A percentile compares a stretch with the other conserved stretches of the same genome.
These are phyloP conservation scores for Aspergillus bertholletiae DNA, from an alignment of 495 filamentous ascomycete genomes.

Conservation along the genomic window DNA sequence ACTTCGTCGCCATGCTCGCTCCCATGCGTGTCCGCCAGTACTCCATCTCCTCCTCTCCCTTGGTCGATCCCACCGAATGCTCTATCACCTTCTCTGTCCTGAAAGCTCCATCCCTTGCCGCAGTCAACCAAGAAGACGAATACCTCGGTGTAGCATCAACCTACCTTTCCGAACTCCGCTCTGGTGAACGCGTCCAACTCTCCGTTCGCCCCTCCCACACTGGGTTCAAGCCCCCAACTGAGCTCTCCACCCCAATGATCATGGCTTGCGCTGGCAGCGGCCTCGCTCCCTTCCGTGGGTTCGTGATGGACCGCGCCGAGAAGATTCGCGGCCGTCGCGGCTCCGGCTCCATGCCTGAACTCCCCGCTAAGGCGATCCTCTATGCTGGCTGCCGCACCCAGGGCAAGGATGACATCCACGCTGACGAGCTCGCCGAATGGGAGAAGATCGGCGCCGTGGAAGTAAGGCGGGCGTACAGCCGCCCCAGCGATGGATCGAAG, in stretches of 20 bases:
- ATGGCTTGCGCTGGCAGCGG: constrained; percentile 36
- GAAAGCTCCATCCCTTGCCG: constrained; percentile 50
- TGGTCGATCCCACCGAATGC: constrained; percentile 46
- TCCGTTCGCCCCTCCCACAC: constrained; percentile 31
- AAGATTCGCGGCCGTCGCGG: constrained; percentile 47
- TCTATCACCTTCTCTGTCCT: constrained; percentile 69
- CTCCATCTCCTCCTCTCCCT: constrained; percentile 70
- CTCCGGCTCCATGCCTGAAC: constrained; percentile 1
- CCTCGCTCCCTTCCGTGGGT: constrained; percentile 36
- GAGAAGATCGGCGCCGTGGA: background rate
- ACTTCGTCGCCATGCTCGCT: constrained; percentile 29
- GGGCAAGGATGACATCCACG: background rate
- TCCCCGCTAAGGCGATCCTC: constrained; percentile 42
- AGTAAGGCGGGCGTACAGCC: background rate
- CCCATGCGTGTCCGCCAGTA: constrained; percentile 69
- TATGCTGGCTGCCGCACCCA: constrained; percentile 36
- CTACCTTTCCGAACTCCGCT: background rate
- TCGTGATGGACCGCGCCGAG: constrained; percentile 33
- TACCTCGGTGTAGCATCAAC: constrained; percentile 56
- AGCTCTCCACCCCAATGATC: constrained; percentile 23
- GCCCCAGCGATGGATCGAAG: constrained; percentile 23
- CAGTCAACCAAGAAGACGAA: constrained; percentile 21
- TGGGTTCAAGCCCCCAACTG: constrained; percentile 20
- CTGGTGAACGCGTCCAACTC: constrained; percentile 5
- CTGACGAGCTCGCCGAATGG: background rate